phyloP scores from a whole-genome alignment of 2,329 filamentous ascomycete genomes.

The Zasmidium cellare region DNA sequence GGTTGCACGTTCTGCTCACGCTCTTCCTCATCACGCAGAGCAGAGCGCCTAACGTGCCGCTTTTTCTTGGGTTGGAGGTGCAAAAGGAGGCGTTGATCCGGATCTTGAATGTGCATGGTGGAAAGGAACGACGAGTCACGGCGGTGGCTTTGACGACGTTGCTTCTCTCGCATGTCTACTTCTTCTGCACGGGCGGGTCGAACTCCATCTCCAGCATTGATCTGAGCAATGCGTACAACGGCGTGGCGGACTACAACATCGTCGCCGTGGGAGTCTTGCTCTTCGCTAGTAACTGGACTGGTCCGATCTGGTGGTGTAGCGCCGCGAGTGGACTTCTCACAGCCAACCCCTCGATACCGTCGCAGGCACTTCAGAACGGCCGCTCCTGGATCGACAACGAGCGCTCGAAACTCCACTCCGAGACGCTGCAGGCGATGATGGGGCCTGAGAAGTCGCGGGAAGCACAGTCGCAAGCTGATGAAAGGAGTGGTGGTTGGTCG shows the following conservation, averaged over 20 bases:
- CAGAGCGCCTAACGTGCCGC: conserved; percentile 77
- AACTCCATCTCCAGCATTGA: conserved; percentile 97
- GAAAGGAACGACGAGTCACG: conserved; percentile 2
- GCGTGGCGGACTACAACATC: conserved; percentile 77
- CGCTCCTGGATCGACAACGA: conserved; percentile 32
- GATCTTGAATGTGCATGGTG: conserved; percentile 14
- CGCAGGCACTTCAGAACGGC: background rate
- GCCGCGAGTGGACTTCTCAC: conserved; percentile 54
- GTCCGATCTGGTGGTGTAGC: conserved; percentile 82
- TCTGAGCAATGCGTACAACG: conserved; percentile 92
- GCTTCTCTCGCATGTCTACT: conserved; percentile 76
- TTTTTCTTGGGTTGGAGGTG: conserved; percentile 74
- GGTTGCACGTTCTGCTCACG: conserved; percentile 66
- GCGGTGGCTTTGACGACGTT: conserved; percentile 65
- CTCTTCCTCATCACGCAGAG: conserved; percentile 86
- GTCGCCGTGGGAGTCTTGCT: conserved; percentile 78
- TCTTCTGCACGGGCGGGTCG: conserved; percentile 87
- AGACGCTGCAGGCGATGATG: conserved; percentile 19
- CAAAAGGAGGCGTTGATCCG: conserved; percentile 42
- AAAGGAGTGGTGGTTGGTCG: conserved; percentile 28
- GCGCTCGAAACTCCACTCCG: conserved; percentile 27
- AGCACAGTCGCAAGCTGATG: background rate
- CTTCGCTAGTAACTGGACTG: conserved; percentile 89
- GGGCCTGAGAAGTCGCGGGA: conserved; percentile 9
- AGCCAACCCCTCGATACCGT: background rate